A percentile compares a stretch with the other conserved stretches of the same genome.
Evolutionary conservation across 2,329 filamentous ascomycete species (phyloP).

Genomic region (Teratosphaeria pseudoeucalypti): DNA sequence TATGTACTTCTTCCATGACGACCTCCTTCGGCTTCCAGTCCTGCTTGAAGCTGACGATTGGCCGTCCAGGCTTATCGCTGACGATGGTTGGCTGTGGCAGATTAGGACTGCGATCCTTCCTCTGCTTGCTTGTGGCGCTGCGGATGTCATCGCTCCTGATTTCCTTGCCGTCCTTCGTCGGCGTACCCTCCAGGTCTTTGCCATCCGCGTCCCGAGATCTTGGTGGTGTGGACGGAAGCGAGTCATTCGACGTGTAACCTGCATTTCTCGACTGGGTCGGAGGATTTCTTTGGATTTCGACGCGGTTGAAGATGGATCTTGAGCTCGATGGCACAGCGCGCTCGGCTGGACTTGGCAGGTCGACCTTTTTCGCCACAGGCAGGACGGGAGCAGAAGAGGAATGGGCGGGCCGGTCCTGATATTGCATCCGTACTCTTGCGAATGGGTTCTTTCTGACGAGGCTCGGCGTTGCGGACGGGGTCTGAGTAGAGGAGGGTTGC

Average conservation of each 20-base stretch:
- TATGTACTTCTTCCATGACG: conserved; percentile 52
- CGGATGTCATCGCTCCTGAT: conserved; percentile 80
- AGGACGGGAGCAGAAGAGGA: conserved; percentile 36
- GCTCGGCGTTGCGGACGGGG: conserved; percentile 11
- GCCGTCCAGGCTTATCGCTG: conserved; percentile 78
- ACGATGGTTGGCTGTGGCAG: conserved; percentile 83
- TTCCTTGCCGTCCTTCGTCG: conserved; percentile 67
- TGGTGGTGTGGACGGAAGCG: conserved; percentile 27
- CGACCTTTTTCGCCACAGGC: conserved; percentile 7
- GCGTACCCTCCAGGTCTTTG: conserved; percentile 27
- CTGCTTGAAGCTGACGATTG: conserved; percentile 93
- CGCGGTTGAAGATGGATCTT: conserved; percentile 32
- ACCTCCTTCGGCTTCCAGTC: conserved; percentile 68
- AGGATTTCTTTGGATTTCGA: conserved; percentile 76
- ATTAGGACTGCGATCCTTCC: conserved; percentile 77
- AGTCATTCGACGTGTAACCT: conserved; percentile 60
- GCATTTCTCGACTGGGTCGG: conserved; percentile 75
- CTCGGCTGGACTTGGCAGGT: neutral
- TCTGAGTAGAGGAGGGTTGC: conserved; percentile 11
- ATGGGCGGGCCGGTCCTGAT: conserved; percentile 33
- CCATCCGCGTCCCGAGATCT: conserved; percentile 22
- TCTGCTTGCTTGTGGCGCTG: conserved; percentile 77
- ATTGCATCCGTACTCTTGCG: conserved; percentile 47
- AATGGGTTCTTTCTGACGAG: conserved; percentile 56
- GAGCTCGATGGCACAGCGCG: neutral